Conservation (phyloP, 2,329 filamentous ascomycete genomes). For the Chrysoporthe puriensis region DNA sequence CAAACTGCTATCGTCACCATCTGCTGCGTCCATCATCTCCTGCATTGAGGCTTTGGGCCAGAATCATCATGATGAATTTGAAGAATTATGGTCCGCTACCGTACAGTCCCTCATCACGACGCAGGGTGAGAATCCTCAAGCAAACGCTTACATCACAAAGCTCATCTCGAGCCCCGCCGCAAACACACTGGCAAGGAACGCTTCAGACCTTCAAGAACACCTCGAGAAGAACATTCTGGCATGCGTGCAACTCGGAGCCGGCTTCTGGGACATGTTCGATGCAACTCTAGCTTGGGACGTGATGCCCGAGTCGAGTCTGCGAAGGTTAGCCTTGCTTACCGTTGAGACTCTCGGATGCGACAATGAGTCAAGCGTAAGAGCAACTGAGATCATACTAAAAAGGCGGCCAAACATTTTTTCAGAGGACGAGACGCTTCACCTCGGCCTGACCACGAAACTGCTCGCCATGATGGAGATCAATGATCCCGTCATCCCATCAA, state of each 20-base stretch:
- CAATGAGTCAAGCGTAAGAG: constrained; percentile 43
- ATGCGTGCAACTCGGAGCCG: constrained; percentile 40
- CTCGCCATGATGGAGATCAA: constrained; percentile 57
- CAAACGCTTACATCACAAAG: constrained; percentile 43
- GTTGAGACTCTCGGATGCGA: constrained; percentile 33
- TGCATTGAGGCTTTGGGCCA: constrained; percentile 62
- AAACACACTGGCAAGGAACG: constrained; percentile 43
- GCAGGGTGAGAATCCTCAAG: constrained; percentile 34
- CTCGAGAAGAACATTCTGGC: constrained; percentile 46
- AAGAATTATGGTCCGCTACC: constrained; percentile 50
- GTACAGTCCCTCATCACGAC: constrained; percentile 45
- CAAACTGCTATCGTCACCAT: constrained; percentile 68
- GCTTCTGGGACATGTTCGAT: constrained; percentile 52
- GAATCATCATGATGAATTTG: constrained; percentile 43
- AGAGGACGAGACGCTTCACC: constrained; percentile 49
- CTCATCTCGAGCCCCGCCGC: constrained; percentile 53
- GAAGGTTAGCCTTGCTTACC: constrained; percentile 37
- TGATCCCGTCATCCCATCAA: constrained; percentile 44
- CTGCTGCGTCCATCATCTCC: constrained; percentile 66
- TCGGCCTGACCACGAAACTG: constrained; percentile 56
- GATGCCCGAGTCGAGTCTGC: constrained; percentile 41
- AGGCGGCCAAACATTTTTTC: constrained; percentile 50
- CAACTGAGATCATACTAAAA: constrained; percentile 53
- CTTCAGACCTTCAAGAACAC: constrained; percentile 50
- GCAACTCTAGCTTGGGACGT: constrained; percentile 49